Percentiles rank a stretch among this genome's conserved stretches.
These are phyloP conservation scores for Cercospora brassicicola DNA, from an alignment of 2,329 filamentous ascomycete genomes.

Conservation along the genomic window DNA sequence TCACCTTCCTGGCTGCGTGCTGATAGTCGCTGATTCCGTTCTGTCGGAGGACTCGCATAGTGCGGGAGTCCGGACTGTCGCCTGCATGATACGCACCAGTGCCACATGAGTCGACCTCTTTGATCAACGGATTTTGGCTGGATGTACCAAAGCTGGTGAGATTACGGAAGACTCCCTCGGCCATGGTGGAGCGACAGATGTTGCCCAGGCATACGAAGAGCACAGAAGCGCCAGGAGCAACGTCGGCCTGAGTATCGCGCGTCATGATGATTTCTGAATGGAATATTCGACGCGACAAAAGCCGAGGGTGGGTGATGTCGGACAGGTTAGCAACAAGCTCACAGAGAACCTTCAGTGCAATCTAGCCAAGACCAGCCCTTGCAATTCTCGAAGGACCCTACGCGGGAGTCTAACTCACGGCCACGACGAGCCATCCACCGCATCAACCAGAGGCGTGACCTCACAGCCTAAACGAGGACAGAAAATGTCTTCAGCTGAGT, in stretches of 20 bases:
- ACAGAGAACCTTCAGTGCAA: not conserved
- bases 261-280: constrained; percentile 22
- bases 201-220: constrained; percentile 97
- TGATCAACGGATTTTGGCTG: constrained; percentile 54
- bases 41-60: constrained; percentile 71
- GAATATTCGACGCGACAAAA: not conserved
- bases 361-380: not conserved
- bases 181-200: constrained; percentile 92
- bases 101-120: constrained; percentile 79
- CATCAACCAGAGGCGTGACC: not conserved
- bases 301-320: not conserved
- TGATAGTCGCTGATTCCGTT: constrained; percentile 71
- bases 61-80: constrained; percentile 75
- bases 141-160: constrained; percentile 59
- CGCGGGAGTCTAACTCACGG: not conserved
- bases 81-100: constrained; percentile 85
- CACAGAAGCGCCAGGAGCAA: constrained; percentile 58
- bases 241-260: not conserved
- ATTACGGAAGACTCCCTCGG: constrained; percentile 85
- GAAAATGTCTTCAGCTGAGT: not conserved
- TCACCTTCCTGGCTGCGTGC: constrained; percentile 74
- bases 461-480: not conserved
- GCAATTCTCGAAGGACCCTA: not conserved
- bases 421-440: not conserved
- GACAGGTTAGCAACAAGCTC: not conserved